phyloP scores from a whole-genome alignment of 257 asterid species.

The Solanum neorickii region DNA sequence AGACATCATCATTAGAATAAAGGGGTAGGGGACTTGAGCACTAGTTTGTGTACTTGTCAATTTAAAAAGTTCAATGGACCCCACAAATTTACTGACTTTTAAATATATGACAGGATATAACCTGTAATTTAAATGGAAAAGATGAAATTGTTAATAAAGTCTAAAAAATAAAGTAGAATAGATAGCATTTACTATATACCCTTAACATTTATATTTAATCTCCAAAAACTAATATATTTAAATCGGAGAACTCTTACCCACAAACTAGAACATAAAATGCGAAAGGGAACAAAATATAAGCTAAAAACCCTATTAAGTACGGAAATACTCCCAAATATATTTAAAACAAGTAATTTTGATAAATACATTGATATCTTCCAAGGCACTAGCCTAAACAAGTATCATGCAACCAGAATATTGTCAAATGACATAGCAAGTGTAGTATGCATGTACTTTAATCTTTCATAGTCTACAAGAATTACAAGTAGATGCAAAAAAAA shows the following conservation, averaged over 20 bases:
- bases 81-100: not conserved
- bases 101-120: not conserved
- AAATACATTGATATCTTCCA: not conserved
- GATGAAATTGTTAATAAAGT: not conserved
- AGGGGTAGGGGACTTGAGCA: not conserved
- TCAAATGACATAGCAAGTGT: not conserved
- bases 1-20: not conserved
- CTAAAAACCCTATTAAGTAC: not conserved
- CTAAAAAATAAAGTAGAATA: not conserved
- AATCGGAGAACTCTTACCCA: not conserved
- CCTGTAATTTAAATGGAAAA: not conserved
- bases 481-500: not conserved
- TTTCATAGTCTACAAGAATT: not conserved
- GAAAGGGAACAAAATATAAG: not conserved
- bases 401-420: not conserved
- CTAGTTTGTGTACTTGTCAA: not conserved
- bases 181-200: not conserved
- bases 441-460: not conserved
- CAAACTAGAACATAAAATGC: not conserved
- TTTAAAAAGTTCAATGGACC: not conserved
- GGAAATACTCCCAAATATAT: not conserved
- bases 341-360: not conserved
- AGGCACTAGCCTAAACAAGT: not conserved
- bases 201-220: not conserved
- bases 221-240: not conserved